Evolutionary conservation across 2,329 filamentous ascomycete species (phyloP).

Genomic region (Acarospora socialis): DNA sequence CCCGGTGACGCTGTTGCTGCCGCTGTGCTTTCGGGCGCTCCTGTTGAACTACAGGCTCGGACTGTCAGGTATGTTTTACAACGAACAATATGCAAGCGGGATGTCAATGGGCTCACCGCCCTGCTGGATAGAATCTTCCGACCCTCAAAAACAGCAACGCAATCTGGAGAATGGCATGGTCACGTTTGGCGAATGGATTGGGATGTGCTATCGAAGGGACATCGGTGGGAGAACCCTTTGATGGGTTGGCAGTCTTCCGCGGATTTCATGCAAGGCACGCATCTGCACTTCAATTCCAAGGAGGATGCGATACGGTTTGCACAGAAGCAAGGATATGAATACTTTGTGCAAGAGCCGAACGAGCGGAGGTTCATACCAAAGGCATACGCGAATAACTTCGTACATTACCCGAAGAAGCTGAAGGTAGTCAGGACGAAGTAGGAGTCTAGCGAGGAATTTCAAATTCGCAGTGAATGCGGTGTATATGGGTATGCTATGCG

Average conservation of each 20-base stretch:
- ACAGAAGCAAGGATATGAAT: constrained; percentile 98
- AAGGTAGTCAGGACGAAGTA: constrained; percentile 78
- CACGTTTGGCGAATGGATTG: constrained; percentile 96
- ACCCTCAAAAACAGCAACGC: constrained; percentile 84
- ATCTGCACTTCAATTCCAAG: constrained; percentile 80
- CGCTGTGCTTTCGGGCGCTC: constrained; percentile 79
- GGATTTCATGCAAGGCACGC: constrained; percentile 88
- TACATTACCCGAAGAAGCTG: constrained; percentile 71
- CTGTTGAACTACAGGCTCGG: constrained; percentile 82
- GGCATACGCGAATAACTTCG: constrained; percentile 93
- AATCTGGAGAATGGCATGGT: constrained; percentile 76
- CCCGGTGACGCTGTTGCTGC: constrained; percentile 60
- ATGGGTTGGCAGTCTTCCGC: constrained; percentile 98
- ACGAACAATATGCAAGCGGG: too few species aligned
- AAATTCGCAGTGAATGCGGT: too few species aligned
- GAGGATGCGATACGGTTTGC: constrained; percentile 91
- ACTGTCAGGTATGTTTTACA: constrained; percentile 88
- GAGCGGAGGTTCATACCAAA: constrained; percentile 74
- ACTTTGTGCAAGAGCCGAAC: constrained; percentile 96
- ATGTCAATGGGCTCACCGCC: too few species aligned
- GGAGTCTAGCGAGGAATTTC: too few species aligned
- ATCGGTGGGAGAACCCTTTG: constrained; percentile 94
- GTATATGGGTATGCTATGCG: background rate
- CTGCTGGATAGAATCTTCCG: constrained; percentile 61
- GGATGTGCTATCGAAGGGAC: constrained; percentile 83